Percentiles rank a stretch among this genome's conserved stretches.
These are phyloP conservation scores for Hirschioporus abietinus DNA, from an alignment of 768 basidiomycete species.

Conservation along the genomic window DNA sequence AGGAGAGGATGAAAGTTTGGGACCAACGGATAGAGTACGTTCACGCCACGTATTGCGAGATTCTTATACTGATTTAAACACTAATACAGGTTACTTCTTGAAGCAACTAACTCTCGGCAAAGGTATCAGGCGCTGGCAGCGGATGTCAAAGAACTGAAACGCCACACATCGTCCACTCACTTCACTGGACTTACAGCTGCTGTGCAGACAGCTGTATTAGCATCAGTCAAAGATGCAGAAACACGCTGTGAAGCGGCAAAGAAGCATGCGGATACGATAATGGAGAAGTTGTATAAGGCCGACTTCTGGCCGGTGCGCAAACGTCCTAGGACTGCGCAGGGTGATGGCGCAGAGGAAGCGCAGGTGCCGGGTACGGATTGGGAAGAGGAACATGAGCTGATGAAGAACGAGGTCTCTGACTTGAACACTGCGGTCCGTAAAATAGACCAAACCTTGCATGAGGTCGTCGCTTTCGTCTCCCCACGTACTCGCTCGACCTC, in stretches of 20 bases:
- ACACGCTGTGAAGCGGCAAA: not conserved
- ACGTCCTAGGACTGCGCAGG: not conserved
- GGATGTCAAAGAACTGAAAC: not conserved
- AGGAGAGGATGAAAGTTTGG: not conserved
- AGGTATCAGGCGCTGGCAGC: not conserved
- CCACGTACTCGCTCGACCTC: not conserved
- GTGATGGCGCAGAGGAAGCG: not conserved
- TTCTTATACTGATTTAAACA: not conserved
- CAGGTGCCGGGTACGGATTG: not conserved
- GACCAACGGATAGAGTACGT: not conserved
- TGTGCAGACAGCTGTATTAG: not conserved
- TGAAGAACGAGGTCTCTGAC: not conserved
- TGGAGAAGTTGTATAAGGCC: not conserved
- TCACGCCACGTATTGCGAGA: not conserved
- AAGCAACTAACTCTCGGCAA: not conserved
- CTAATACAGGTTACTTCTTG: not conserved
- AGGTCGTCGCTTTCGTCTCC: not conserved
- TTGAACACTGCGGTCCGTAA: not conserved
- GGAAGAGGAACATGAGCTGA: not conserved
- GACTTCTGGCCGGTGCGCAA: not conserved
- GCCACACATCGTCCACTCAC: not conserved
- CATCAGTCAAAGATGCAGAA: not conserved
- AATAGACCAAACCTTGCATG: not conserved
- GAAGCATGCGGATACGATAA: not conserved
- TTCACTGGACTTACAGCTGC: not conserved